Evolutionary conservation across 495 filamentous ascomycete species (phyloP).

Genomic region (Lepraria neglecta): DNA sequence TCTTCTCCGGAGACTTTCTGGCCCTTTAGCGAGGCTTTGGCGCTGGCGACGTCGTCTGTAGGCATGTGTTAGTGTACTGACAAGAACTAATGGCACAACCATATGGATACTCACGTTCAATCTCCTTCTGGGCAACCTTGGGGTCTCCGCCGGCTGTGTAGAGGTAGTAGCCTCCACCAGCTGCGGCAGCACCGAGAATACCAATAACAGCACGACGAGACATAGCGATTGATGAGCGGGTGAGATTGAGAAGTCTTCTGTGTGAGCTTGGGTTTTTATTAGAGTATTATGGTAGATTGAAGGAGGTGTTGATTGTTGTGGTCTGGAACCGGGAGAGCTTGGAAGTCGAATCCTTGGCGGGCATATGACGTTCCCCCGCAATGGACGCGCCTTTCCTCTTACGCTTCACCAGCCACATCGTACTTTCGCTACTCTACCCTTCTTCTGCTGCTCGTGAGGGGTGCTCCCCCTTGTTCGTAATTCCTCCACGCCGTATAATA

Average conservation of each 20-base stretch:
- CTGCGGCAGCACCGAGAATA: slow-evolving; percentile 57
- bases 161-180: slow-evolving; percentile 79
- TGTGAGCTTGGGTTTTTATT: too few species aligned
- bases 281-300: neutral
- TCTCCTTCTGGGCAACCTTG: slow-evolving; percentile 71
- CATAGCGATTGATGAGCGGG: slow-evolving; percentile 2
- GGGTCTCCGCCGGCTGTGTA: slow-evolving; percentile 80
- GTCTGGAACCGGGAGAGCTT: slow-evolving; percentile 6
- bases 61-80: slow-evolving; percentile 5
- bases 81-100: neutral
- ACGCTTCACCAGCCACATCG: slow-evolving; percentile 11
- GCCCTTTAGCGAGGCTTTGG: slow-evolving; percentile 58
- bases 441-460: neutral
- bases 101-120: slow-evolving; percentile 57
- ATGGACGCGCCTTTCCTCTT: slow-evolving; percentile 1
- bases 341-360: slow-evolving; percentile 9
- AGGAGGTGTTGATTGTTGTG: neutral
- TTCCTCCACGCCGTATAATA: neutral
- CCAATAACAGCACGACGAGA: slow-evolving; percentile 19
- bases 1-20: slow-evolving; percentile 49
- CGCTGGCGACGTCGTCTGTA: slow-evolving; percentile 41
- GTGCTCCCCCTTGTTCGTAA: neutral
- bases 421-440: slow-evolving; percentile 3
- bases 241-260: neutral
- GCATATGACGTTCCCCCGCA: slow-evolving; percentile 15